Evolutionary conservation across 192 early-diverging fungal genomes (phyloP), one percentile per base, ranked within the genome.

Genomic region (Coemansia sp.): DNA sequence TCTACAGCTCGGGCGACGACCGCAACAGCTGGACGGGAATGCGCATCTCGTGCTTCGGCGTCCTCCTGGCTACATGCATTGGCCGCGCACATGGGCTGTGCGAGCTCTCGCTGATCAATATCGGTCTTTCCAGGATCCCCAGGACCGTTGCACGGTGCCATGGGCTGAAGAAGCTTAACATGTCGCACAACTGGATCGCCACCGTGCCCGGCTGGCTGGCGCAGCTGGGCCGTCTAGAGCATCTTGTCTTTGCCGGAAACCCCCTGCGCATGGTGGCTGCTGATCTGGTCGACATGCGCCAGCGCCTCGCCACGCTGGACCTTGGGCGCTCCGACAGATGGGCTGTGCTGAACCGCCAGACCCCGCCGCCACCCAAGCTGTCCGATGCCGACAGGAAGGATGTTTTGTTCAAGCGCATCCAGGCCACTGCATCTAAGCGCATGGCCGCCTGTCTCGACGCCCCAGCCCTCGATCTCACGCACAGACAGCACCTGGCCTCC

Each of bases 161-260:
- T 13, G 72, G 67, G 6, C 69, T 81, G 65, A 65, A 38, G 13
- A 55, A 66, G 28, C 79, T 81, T 38, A 60, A 81, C 55, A 57
- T 81, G 73, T 74, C 79, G 50, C 74, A 81, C 73, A 81, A 81
- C 66, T 81, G 79, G 79, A 68, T 81, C 15, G 50, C 7, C 34
- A 28, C 62, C 0, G 74, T 72, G 33, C 79, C 79, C 6, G 62
- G 62, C 30, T 81, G 74, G 61, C 59, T 81, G 44, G 58, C 65
- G 6, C 54, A 55, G 15, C 57, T 81, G 57, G 34, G n/a, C 11
- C 17, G 47, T 19, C 73, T 81, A 8, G 67, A 66, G 57, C 77
- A 70, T 52, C 62, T 79, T n/a, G 27, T 52, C 6, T 30, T 79
- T 56, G 60, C 61, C 8, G 77, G 62, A 22, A 79, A 79, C 36